A percentile compares a stretch with the other conserved stretches of the same genome.
These are phyloP conservation scores for Infundibulicybe gibba DNA, from an alignment of 768 basidiomycete genomes.

Conservation along the genomic window DNA sequence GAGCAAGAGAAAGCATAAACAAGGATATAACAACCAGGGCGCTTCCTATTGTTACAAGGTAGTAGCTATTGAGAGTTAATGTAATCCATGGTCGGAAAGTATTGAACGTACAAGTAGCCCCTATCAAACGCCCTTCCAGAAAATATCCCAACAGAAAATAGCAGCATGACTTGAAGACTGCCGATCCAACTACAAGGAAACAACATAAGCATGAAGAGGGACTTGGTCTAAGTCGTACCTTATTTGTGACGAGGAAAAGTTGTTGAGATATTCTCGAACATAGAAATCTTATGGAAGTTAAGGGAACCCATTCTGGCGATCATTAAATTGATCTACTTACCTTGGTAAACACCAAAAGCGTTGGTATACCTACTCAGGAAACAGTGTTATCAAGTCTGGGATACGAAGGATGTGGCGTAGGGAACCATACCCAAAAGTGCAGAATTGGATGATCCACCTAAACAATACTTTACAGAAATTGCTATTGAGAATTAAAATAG, in stretches of 20 bases:
- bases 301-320: too few species aligned
- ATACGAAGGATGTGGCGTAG: too few species aligned
- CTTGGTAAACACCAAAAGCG: too few species aligned
- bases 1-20: constrained; percentile 29
- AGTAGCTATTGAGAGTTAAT: constrained; percentile 4
- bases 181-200: constrained; percentile 22
- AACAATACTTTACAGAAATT: not conserved
- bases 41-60: constrained; percentile 19
- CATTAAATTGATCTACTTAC: too few species aligned
- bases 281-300: constrained; percentile 16
- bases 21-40: constrained; percentile 12
- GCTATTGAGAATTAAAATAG: too few species aligned
- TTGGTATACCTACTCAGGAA: too few species aligned
- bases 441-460: constrained; percentile 19
- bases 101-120: constrained; percentile 21
- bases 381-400: not conserved
- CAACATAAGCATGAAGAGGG: not conserved
- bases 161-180: constrained; percentile 19
- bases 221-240: constrained; percentile 8
- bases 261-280: constrained; percentile 17
- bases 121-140: constrained; percentile 22
- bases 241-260: constrained; percentile 15
- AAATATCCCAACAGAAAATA: constrained; percentile 16
- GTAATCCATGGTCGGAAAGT: not conserved
- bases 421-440: constrained; percentile 15